Percentiles rank a stretch among this genome's conserved stretches.
Conservation (phyloP, 768 basidiomycete species). For the Boletus barrowsii region DNA sequence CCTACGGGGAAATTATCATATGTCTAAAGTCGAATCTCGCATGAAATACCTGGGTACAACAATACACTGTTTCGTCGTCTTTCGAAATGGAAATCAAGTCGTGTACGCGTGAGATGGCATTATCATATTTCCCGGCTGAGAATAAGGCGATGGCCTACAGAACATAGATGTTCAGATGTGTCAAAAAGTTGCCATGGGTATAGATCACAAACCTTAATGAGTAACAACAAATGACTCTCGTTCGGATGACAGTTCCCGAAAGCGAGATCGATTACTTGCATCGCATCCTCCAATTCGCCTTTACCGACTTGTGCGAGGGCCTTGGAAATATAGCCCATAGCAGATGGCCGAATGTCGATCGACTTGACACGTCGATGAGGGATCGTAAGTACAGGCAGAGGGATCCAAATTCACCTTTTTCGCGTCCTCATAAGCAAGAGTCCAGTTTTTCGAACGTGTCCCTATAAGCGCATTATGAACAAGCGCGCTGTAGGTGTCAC, state of each 20-base stretch:
- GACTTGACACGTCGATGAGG: too few species aligned
- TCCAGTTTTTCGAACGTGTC: too few species aligned
- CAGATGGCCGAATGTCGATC: neutral
- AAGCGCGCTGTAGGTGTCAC: too few species aligned
- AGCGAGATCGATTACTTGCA: neutral
- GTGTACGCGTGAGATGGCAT: neutral
- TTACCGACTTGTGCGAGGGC: neutral
- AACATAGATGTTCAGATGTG: neutral
- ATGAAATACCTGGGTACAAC: slow-evolving; percentile 4
- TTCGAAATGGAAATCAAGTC: neutral
- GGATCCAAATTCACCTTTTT: too few species aligned
- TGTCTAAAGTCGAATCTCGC: neutral
- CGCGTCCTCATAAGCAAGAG: too few species aligned
- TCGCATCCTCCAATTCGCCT: neutral
- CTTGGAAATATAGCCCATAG: neutral
- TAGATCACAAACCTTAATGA: neutral
- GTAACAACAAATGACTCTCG: neutral
- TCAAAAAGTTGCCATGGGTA: neutral
- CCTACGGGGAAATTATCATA: neutral
- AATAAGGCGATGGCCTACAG: neutral
- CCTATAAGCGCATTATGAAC: too few species aligned
- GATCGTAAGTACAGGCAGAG: too few species aligned
- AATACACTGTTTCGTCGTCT: neutral
- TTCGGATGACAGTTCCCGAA: neutral
- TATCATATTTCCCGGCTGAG: neutral